Percentiles rank a stretch among this genome's conserved stretches.
Evolutionary conservation across 192 early-diverging fungal species (phyloP).

Genomic region (Linnemannia exigua): DNA sequence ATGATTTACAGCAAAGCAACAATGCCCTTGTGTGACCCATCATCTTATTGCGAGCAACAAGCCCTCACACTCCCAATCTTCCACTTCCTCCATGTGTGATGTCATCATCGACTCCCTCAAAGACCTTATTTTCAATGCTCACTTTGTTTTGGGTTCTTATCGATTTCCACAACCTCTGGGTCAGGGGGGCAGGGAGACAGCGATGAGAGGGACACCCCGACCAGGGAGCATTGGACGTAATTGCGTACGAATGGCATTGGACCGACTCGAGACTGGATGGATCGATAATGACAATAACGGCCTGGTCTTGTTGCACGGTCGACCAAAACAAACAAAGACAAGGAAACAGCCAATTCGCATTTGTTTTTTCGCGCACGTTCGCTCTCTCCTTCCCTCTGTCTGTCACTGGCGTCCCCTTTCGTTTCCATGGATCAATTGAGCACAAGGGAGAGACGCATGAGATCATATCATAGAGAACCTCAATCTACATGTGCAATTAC

Average conservation of each 20-base stretch:
- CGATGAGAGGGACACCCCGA: background rate
- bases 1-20: too few species aligned
- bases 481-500: background rate
- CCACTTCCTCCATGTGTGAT: background rate
- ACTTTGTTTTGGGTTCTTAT: background rate
- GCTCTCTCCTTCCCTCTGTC: too few species aligned
- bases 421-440: background rate
- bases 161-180: background rate
- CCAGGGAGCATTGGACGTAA: background rate
- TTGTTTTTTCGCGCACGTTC: too few species aligned
- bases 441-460: background rate
- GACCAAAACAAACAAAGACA: too few species aligned
- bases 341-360: too few species aligned
- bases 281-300: too few species aligned
- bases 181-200: background rate
- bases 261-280: background rate
- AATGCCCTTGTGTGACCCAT: background rate
- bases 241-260: background rate
- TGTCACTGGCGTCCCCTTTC: background rate
- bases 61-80: background rate
- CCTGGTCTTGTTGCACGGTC: too few species aligned
- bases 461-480: background rate
- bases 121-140: background rate
- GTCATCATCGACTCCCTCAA: background rate
- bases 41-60: too few species aligned